Percentiles rank a stretch among this genome's conserved stretches.
Evolutionary conservation across 495 filamentous ascomycete species (phyloP).

Genomic region (Usnea hakonensis): DNA sequence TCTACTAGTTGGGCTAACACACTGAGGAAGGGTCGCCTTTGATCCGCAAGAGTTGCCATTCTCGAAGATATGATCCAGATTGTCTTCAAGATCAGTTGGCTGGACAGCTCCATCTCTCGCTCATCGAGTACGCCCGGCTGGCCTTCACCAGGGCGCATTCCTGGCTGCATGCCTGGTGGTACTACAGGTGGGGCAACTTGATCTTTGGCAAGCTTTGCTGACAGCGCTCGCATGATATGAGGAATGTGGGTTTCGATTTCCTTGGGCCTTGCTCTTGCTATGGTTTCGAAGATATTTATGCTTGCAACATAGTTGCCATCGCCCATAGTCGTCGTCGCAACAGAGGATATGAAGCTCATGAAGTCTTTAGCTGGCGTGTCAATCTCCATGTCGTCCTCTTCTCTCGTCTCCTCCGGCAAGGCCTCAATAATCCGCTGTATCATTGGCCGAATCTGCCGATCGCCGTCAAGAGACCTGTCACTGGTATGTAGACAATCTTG

Average conservation of each 20-base stretch:
- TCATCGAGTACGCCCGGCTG: slow-evolving; percentile 48
- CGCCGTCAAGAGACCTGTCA: slow-evolving; percentile 57
- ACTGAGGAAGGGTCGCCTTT: slow-evolving; percentile 84
- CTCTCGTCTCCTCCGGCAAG: slow-evolving; percentile 78
- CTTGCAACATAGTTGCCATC: slow-evolving; percentile 73
- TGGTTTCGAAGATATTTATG: slow-evolving; percentile 83
- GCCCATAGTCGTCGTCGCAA: slow-evolving; percentile 67
- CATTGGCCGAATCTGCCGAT: slow-evolving; percentile 54
- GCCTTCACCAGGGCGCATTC: slow-evolving; percentile 26
- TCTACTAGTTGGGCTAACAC: slow-evolving; percentile 91
- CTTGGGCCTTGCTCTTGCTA: slow-evolving; percentile 73
- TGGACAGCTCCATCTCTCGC: slow-evolving; percentile 76
- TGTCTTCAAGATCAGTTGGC: slow-evolving; percentile 81
- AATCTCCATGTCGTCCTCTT: slow-evolving; percentile 84
- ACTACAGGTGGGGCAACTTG: slow-evolving; percentile 71
- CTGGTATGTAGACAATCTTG: slow-evolving; percentile 79
- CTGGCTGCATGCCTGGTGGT: slow-evolving; percentile 32
- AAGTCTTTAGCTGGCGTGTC: slow-evolving; percentile 68
- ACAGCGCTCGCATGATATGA: slow-evolving; percentile 85
- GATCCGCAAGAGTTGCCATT: slow-evolving; percentile 90
- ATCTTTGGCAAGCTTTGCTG: slow-evolving; percentile 85
- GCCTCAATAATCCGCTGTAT: slow-evolving; percentile 78
- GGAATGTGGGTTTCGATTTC: slow-evolving; percentile 84
- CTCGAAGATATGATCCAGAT: slow-evolving; percentile 84
- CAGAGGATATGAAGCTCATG: slow-evolving; percentile 66